phyloP scores from a whole-genome alignment of 176 grass and related monocot genomes.

The Alopecurus myosuroides region DNA sequence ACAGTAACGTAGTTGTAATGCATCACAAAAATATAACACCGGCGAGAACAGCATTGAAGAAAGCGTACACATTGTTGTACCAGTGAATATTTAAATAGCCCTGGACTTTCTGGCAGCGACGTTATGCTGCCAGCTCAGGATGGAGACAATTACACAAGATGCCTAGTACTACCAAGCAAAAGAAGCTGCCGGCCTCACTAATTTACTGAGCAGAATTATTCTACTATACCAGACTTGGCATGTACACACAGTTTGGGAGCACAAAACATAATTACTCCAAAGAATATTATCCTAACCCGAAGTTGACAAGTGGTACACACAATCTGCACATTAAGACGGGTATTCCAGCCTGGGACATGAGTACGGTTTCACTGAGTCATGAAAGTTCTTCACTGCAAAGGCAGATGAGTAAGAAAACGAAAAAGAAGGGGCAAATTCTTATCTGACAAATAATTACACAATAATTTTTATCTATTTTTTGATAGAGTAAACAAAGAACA shows the following conservation, averaged over 20 bases:
- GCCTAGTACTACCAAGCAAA: slow-evolving; percentile 3
- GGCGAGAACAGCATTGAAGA: slow-evolving; percentile 19
- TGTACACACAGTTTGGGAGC: slow-evolving; percentile 20
- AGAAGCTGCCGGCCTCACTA: slow-evolving; percentile 14
- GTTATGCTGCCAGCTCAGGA: slow-evolving; percentile 18
- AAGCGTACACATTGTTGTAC: background rate
- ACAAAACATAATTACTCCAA: background rate
- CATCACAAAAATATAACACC: background rate
- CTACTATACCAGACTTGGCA: background rate
- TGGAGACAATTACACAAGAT: slow-evolving; percentile 18
- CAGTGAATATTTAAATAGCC: slow-evolving; percentile 18
- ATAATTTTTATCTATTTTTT: background rate
- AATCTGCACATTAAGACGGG: slow-evolving; percentile 8
- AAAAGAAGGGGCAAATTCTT: background rate
- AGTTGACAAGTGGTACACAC: slow-evolving; percentile 11
- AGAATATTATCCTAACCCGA: slow-evolving; percentile 8
- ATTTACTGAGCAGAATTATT: slow-evolving; percentile 13
- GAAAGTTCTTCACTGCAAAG: background rate
- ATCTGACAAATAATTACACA: background rate
- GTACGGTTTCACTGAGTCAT: slow-evolving; percentile 9
- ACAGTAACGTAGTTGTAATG: background rate
- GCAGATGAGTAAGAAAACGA: background rate
- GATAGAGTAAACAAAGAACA: background rate
- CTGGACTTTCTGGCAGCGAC: slow-evolving; percentile 14
- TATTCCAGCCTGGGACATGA: background rate